phyloP scores from a whole-genome alignment of 192 early-diverging fungal species.

The Coemansia sp. region DNA sequence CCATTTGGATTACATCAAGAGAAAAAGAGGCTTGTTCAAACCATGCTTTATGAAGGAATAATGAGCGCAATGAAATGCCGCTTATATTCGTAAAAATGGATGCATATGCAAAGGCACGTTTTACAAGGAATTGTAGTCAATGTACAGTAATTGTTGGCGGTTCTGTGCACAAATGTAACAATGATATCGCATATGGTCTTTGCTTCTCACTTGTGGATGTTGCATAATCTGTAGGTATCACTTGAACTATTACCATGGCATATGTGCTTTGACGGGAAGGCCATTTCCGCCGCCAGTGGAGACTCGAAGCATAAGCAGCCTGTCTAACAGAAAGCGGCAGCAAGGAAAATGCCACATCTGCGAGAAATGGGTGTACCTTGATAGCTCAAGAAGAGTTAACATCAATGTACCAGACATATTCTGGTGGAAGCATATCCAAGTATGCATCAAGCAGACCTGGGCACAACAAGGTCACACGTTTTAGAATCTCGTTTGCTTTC shows the following conservation, averaged over 20 bases:
- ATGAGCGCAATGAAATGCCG: background rate
- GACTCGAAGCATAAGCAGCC: conserved; percentile 10
- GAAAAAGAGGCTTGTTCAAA: background rate
- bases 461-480: background rate
- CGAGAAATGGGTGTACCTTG: conserved; percentile 42
- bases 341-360: conserved; percentile 54
- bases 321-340: conserved; percentile 8
- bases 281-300: conserved; percentile 43
- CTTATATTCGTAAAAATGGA: background rate
- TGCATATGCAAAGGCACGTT: conserved; percentile 1
- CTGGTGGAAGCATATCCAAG: conserved; percentile 59
- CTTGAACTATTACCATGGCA: conserved; percentile 55
- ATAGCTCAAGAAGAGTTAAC: conserved; percentile 34
- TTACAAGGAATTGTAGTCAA: conserved; percentile 1
- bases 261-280: conserved; percentile 50
- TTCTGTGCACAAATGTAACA: background rate
- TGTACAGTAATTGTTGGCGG: conserved; percentile 16
- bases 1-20: background rate
- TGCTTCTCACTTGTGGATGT: background rate
- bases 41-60: background rate
- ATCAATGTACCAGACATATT: conserved; percentile 56
- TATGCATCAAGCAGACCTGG: conserved; percentile 49
- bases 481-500: background rate
- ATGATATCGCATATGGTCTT: background rate
- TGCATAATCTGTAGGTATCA: conserved; percentile 49